These are phyloP conservation scores for Cystobasidium sp. DNA, from an alignment of 1,284 basidiomycete genomes.

Conservation along the genomic window DNA sequence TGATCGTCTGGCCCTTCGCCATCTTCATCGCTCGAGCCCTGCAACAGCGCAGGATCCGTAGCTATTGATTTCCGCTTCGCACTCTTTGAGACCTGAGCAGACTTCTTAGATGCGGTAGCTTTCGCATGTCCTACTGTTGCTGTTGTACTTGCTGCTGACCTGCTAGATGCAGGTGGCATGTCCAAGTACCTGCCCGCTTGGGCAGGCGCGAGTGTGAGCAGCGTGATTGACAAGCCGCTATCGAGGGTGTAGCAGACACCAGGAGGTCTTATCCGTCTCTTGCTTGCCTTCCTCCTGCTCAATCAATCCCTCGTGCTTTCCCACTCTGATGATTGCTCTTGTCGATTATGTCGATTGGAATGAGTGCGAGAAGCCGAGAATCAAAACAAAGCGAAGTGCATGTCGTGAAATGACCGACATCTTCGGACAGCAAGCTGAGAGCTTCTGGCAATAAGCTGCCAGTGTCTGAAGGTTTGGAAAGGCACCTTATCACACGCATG, in stretches of 20 bases:
- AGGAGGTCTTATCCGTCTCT: not conserved
- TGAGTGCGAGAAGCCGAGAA: conserved; percentile 7
- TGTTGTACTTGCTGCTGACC: conserved; percentile 4
- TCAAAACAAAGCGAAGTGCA: conserved; percentile 23
- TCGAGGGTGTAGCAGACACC: not conserved
- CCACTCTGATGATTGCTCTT: conserved; percentile 1
- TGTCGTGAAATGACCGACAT: not conserved
- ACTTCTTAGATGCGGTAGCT: conserved; percentile 15
- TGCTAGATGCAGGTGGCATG: conserved; percentile 36
- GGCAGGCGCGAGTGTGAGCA: conserved; percentile 14
- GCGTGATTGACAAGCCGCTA: not conserved
- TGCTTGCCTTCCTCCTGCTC: not conserved
- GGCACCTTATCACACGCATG: too few relatives aligned
- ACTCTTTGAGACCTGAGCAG: not conserved
- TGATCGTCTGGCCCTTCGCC: conserved; percentile 32
- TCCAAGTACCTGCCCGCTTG: conserved; percentile 8
- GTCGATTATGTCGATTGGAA: conserved; percentile 30
- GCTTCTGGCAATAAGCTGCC: too few relatives aligned
- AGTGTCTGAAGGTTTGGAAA: too few relatives aligned
- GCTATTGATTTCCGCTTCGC: conserved; percentile 20
- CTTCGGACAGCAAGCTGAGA: not conserved
- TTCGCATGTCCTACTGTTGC: conserved; percentile 24
- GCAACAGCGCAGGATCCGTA: conserved; percentile 22
- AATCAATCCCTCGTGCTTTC: not conserved
- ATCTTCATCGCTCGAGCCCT: conserved; percentile 29